Conservation (phyloP, 768 basidiomycete species). For the Suillus variegatus region DNA sequence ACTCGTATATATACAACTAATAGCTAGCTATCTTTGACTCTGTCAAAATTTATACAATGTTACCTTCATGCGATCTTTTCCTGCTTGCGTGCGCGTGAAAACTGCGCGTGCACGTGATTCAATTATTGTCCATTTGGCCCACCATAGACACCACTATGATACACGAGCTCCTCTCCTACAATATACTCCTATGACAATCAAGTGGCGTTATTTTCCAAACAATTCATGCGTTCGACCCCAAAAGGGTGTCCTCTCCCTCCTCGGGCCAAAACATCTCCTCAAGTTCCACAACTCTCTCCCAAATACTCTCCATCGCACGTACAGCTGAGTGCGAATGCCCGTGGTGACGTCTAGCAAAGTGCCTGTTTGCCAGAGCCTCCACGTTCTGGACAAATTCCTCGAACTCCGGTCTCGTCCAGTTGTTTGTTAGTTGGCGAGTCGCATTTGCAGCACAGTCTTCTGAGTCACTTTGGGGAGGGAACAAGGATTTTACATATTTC, state of each 20-base stretch:
- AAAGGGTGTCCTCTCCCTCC: conserved; percentile 34
- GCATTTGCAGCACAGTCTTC: conserved; percentile 28
- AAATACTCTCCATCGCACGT: conserved; percentile 48
- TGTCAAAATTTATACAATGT: too few relatives aligned
- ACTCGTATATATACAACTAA: too few relatives aligned
- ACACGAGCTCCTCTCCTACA: background rate
- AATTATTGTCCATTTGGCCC: too few relatives aligned
- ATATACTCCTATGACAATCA: background rate
- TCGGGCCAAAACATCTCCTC: conserved; percentile 64
- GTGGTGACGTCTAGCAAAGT: conserved; percentile 15
- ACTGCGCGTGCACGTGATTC: too few relatives aligned
- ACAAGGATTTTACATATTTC: conserved; percentile 43
- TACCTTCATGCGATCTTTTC: too few relatives aligned
- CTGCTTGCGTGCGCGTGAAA: too few relatives aligned
- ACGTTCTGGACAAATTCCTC: conserved; percentile 52
- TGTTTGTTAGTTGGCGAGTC: conserved; percentile 52
- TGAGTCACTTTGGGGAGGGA: conserved; percentile 9
- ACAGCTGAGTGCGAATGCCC: conserved; percentile 13
- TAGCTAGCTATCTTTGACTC: too few relatives aligned
- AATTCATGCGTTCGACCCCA: background rate
- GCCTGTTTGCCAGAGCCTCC: conserved; percentile 46
- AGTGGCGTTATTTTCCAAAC: background rate
- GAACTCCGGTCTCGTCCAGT: conserved; percentile 63
- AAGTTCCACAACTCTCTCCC: conserved; percentile 59
- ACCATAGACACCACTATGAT: too few relatives aligned